Evolutionary conservation across 2,329 filamentous ascomycete species (phyloP).

Genomic region (Fusarium torreyae): DNA sequence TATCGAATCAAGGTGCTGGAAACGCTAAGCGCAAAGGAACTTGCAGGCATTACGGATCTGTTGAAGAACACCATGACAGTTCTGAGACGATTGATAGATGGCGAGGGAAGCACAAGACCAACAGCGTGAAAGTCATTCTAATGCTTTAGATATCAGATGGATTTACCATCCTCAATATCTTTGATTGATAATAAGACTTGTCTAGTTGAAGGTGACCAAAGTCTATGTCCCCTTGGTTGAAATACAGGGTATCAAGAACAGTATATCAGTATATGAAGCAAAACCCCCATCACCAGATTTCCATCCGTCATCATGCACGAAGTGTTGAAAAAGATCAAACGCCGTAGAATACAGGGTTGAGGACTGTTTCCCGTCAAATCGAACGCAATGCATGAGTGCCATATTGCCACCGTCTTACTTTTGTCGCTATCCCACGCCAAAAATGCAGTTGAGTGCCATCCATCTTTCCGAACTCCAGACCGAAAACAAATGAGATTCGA

Average conservation of each 20-base stretch:
- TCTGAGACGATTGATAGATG: constrained; percentile 68
- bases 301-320: constrained; percentile 30
- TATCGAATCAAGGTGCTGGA: constrained; percentile 81
- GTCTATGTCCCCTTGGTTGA: constrained; percentile 52
- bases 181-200: constrained; percentile 28
- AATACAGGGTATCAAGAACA: constrained; percentile 55
- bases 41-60: constrained; percentile 77
- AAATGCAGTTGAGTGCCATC: constrained; percentile 55
- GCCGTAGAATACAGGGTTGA: constrained; percentile 54
- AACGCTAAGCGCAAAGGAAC: constrained; percentile 75
- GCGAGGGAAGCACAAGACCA: constrained; percentile 43
- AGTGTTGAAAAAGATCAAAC: constrained; percentile 51
- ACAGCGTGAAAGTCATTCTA: constrained; percentile 28
- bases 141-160: neutral
- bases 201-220: constrained; percentile 53
- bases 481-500: constrained; percentile 22
- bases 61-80: constrained; percentile 88
- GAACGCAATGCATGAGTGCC: constrained; percentile 41
- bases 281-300: constrained; percentile 1
- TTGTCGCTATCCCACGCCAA: constrained; percentile 31
- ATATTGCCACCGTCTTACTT: constrained; percentile 7
- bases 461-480: constrained; percentile 28
- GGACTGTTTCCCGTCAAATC: constrained; percentile 47
- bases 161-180: constrained; percentile 2
- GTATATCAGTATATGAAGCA: constrained; percentile 19